These are phyloP conservation scores for Wickerhamiella brachini DNA, from an alignment of 805 yeast species.

Conservation along the genomic window DNA sequence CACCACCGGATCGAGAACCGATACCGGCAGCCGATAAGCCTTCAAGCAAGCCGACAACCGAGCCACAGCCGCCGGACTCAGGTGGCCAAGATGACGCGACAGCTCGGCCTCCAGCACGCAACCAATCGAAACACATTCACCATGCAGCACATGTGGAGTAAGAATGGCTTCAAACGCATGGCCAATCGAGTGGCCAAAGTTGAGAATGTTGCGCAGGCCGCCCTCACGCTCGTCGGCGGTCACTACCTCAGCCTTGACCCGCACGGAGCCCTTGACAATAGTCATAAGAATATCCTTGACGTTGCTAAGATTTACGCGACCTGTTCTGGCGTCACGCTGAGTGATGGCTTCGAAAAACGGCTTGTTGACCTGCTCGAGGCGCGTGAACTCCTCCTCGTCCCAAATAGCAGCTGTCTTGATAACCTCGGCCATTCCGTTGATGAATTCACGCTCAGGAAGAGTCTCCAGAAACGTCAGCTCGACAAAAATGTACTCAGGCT, in stretches of 20 bases:
- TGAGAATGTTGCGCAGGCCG: slow-evolving; percentile 77
- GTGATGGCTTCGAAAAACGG: slow-evolving; percentile 55
- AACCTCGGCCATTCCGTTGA: slow-evolving; percentile 97
- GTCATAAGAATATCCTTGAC: slow-evolving; percentile 63
- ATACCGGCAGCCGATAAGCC: slow-evolving; percentile 76
- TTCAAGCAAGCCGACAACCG: slow-evolving; percentile 69
- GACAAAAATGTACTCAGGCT: slow-evolving; percentile 76
- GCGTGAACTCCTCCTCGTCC: slow-evolving; percentile 76
- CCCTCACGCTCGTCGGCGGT: slow-evolving; percentile 91
- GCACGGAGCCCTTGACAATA: slow-evolving; percentile 72
- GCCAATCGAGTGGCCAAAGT: slow-evolving; percentile 95
- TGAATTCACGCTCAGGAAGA: slow-evolving; percentile 83
- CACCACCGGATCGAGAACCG: slow-evolving; percentile 59
- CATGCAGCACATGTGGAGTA: slow-evolving; percentile 92
- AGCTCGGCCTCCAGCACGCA: slow-evolving; percentile 90
- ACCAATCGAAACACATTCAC: slow-evolving; percentile 98
- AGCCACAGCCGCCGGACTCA: slow-evolving; percentile 89
- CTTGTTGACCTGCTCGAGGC: slow-evolving; percentile 67
- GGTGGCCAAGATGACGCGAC: slow-evolving; percentile 76
- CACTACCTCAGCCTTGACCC: slow-evolving; percentile 89
- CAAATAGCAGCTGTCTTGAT: slow-evolving; percentile 97
- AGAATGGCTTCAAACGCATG: slow-evolving; percentile 97
- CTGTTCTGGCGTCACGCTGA: slow-evolving; percentile 27
- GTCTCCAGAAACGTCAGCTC: slow-evolving; percentile 81
- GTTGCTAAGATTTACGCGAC: slow-evolving; percentile 48